Conservation (phyloP, 768 basidiomycete genomes). For the Lepiota subincarnata region DNA sequence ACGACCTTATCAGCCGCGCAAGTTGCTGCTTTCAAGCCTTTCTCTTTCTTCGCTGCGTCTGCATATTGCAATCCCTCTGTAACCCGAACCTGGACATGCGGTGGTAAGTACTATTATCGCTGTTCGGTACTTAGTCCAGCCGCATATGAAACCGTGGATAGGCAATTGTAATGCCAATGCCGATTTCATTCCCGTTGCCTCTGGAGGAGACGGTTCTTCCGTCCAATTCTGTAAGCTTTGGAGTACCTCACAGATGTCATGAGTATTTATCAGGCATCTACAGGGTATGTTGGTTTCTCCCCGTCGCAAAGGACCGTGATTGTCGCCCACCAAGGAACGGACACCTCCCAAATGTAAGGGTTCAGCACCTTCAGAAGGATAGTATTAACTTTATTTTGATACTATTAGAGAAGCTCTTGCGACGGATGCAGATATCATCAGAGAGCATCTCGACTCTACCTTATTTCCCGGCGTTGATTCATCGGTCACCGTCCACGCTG, state of each 20-base stretch:
- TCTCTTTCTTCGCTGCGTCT: slow-evolving; percentile 45
- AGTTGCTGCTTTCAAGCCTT: slow-evolving; percentile 43
- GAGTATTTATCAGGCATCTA: neutral
- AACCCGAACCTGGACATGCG: slow-evolving; percentile 49
- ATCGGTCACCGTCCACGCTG: slow-evolving; percentile 40
- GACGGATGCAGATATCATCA: slow-evolving; percentile 34
- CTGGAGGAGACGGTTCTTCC: slow-evolving; percentile 38
- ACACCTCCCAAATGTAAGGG: slow-evolving; percentile 30
- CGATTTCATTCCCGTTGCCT: slow-evolving; percentile 37
- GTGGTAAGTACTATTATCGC: slow-evolving; percentile 29
- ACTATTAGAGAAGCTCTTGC: slow-evolving; percentile 28
- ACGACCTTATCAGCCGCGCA: slow-evolving; percentile 31
- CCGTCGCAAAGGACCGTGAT: slow-evolving; percentile 32
- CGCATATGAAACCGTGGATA: slow-evolving; percentile 8
- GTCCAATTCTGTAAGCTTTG: slow-evolving; percentile 35
- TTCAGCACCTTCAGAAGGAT: neutral
- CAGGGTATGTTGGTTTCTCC: slow-evolving; percentile 28
- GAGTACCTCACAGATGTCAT: neutral
- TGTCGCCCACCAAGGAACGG: slow-evolving; percentile 42
- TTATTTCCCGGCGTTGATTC: slow-evolving; percentile 45
- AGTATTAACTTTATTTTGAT: neutral
- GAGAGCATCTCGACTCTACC: slow-evolving; percentile 27
- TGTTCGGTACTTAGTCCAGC: neutral
- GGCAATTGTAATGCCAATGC: slow-evolving; percentile 38
- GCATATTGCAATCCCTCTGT: slow-evolving; percentile 44